A percentile compares a stretch with the other conserved stretches of the same genome.
These are phyloP conservation scores for Globisporangium lucens DNA, from an alignment of 352 stramenopile species.

Conservation along the genomic window DNA sequence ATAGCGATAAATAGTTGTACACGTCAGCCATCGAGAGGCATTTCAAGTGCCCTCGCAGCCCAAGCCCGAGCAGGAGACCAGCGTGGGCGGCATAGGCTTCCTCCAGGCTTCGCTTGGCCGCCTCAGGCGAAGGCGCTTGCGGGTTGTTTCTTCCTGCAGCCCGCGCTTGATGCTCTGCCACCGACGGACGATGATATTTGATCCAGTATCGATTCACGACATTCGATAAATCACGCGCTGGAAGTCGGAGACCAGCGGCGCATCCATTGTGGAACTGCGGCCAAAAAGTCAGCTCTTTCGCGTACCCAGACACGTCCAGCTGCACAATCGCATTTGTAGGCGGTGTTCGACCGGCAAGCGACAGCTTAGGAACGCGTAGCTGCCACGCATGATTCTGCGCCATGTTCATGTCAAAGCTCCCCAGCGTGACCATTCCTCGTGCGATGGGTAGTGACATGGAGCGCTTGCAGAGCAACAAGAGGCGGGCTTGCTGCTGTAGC, in stretches of 20 bases:
- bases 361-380: slow-evolving; percentile 90
- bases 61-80: slow-evolving; percentile 95
- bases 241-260: slow-evolving; percentile 91
- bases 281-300: slow-evolving; percentile 93
- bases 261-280: slow-evolving; percentile 99
- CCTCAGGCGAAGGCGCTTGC: slow-evolving; percentile 18
- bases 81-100: slow-evolving; percentile 90
- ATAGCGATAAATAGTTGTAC: slow-evolving; percentile 98
- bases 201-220: slow-evolving; percentile 97
- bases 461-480: slow-evolving; percentile 93
- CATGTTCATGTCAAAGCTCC: slow-evolving; percentile 74
- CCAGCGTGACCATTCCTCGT: slow-evolving; percentile 96
- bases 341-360: slow-evolving; percentile 91
- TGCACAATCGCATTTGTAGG: slow-evolving; percentile 92
- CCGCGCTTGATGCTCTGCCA: slow-evolving; percentile 26
- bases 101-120: slow-evolving; percentile 50
- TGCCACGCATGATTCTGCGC: slow-evolving; percentile 80
- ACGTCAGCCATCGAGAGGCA: slow-evolving; percentile 96
- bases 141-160: slow-evolving; percentile 1
- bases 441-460: slow-evolving; percentile 92
- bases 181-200: slow-evolving; percentile 93
- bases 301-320: slow-evolving; percentile 89
- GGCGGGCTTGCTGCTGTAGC: slow-evolving; percentile 90
- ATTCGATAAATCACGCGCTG: slow-evolving; percentile 52
- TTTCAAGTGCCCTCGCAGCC: slow-evolving; percentile 92